Conservation (phyloP, 2,329 filamentous ascomycete genomes). For the Talaromyces sp. region DNA sequence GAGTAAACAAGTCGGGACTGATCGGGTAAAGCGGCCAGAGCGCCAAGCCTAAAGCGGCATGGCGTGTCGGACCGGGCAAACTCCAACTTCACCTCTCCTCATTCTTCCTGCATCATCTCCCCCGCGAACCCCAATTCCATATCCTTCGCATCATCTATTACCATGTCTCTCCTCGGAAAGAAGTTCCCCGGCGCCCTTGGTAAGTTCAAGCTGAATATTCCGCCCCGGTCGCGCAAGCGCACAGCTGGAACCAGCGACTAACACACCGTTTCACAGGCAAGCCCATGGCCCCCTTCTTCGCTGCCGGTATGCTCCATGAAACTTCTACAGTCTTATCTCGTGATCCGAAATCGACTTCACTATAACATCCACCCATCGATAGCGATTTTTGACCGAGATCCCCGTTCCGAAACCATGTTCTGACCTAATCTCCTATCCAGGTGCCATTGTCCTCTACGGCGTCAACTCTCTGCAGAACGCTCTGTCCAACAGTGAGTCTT, state of each 20-base stretch:
- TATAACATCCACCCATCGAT: not conserved
- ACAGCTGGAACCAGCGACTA: constrained; percentile 23
- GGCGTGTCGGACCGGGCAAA: constrained; percentile 36
- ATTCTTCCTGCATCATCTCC: constrained; percentile 33
- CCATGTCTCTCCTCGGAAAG: constrained; percentile 80
- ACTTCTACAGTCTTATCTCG: not conserved
- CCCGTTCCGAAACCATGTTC: constrained; percentile 15
- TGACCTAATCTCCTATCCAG: constrained; percentile 52
- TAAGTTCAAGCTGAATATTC: constrained; percentile 53
- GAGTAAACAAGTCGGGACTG: constrained; percentile 21
- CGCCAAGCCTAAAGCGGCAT: constrained; percentile 36
- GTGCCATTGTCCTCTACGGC: constrained; percentile 84
- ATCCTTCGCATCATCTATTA: constrained; percentile 48
- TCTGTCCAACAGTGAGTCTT: constrained; percentile 77
- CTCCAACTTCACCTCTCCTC: constrained; percentile 41
- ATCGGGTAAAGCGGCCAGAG: constrained; percentile 33
- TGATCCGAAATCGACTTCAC: not conserved
- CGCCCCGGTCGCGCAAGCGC: not conserved
- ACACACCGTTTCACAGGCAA: constrained; percentile 63
- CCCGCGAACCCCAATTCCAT: constrained; percentile 28
- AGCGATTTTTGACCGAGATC: not conserved
- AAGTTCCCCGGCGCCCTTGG: constrained; percentile 79
- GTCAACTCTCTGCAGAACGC: constrained; percentile 80
- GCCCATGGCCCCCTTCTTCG: constrained; percentile 92
- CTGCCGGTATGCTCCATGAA: constrained; percentile 72